These are phyloP conservation scores for Backusella parvicylindrica DNA, from an alignment of 192 early-diverging fungal genomes.

Conservation along the genomic window DNA sequence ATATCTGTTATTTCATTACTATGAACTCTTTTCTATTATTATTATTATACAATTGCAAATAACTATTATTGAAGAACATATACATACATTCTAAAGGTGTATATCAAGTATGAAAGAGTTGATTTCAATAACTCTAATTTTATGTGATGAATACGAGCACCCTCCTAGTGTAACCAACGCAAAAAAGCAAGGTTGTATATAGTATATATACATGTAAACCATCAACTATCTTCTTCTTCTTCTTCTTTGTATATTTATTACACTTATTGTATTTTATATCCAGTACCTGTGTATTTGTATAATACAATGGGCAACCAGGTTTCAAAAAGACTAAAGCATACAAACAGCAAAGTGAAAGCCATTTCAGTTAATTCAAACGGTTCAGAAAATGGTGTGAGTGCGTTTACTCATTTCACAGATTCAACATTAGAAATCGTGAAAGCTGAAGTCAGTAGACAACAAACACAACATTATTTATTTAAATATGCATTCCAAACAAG, in stretches of 20 bases:
- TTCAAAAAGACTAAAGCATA: conserved; percentile 4
- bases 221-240: not conserved
- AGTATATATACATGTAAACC: not conserved
- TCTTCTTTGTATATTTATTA: not conserved
- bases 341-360: not conserved
- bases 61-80: no score
- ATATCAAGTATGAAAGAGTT: no score
- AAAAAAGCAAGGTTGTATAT: no score
- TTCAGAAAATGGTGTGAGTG: not conserved
- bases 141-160: no score
- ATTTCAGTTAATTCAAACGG: not conserved
- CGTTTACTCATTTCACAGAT: not conserved
- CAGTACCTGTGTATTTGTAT: not conserved
- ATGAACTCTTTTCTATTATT: not conserved
- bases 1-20: not conserved
- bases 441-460: conserved; percentile 5
- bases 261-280: not conserved
- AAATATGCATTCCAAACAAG: conserved; percentile 23
- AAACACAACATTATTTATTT: conserved; percentile 20
- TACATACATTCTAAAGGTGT: not conserved
- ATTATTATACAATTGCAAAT: no score
- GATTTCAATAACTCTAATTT: no score
- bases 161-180: no score
- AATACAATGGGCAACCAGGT: conserved; percentile 13
- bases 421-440: not conserved